These are phyloP conservation scores for Pseudoneurospora amorphoporcata DNA, from an alignment of 495 filamentous ascomycete species.

Conservation along the genomic window DNA sequence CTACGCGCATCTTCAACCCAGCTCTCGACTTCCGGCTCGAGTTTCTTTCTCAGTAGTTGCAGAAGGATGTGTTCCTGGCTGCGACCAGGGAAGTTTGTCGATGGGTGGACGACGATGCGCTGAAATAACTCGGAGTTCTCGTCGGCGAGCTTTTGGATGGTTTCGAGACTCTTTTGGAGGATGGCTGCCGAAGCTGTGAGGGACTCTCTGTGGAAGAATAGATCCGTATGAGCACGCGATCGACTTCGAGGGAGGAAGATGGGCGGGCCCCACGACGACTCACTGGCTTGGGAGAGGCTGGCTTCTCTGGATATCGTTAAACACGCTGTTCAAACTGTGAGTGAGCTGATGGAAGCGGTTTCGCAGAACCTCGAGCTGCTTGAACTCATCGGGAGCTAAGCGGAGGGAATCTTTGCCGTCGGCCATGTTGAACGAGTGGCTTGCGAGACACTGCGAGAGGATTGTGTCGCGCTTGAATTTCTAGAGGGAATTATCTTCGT, in stretches of 20 bases:
- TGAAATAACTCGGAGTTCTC: slow-evolving; percentile 50
- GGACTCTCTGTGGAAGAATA: slow-evolving; percentile 42
- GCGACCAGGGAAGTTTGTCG: slow-evolving; percentile 63
- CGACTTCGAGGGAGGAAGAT: neutral
- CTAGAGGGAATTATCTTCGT: neutral
- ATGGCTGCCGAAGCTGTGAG: slow-evolving; percentile 57
- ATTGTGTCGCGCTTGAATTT: neutral
- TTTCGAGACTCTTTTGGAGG: slow-evolving; percentile 52
- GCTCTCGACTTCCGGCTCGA: slow-evolving; percentile 62
- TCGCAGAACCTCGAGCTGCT: slow-evolving; percentile 63
- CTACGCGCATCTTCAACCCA: slow-evolving; percentile 56
- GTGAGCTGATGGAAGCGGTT: slow-evolving; percentile 61
- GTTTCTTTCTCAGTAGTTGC: slow-evolving; percentile 67
- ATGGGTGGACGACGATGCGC: slow-evolving; percentile 58
- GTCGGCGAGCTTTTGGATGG: slow-evolving; percentile 46
- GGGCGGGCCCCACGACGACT: neutral
- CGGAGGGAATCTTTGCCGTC: slow-evolving; percentile 21
- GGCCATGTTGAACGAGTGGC: slow-evolving; percentile 27
- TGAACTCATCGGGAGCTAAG: slow-evolving; percentile 51
- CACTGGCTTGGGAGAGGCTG: slow-evolving; percentile 32
- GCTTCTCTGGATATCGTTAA: slow-evolving; percentile 21
- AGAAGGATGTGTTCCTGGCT: slow-evolving; percentile 53
- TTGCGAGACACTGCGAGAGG: neutral
- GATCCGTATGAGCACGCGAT: neutral
- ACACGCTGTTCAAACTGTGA: slow-evolving; percentile 54